Evolutionary conservation across 2,329 filamentous ascomycete species (phyloP), one percentile per base, ranked within the genome.

Genomic region (Lithohypha guttulata): DNA sequence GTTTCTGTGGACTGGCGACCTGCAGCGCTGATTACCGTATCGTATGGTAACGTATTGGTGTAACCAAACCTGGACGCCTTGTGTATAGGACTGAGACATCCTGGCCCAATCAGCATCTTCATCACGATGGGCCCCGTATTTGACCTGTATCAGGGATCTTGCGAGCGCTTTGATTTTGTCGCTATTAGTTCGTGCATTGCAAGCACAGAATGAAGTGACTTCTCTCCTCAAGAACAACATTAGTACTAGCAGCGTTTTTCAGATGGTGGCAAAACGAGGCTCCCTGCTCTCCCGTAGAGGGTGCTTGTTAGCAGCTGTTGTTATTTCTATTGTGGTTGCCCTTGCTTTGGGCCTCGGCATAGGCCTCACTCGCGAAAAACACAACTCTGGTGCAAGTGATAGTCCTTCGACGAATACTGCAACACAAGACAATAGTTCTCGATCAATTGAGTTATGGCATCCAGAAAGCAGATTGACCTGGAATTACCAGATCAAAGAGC

Each of bases 261-360:
- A 25, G 7, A 25, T 25, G 23, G 7, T 25, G 23, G 7, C 7
- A 25, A 7, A 25, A n/a, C 23, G 7, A 8, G n/a, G n/a, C 7
- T 25, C 23, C 7, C n/a, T 7, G 28, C 14, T 14, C 7, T 8
- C 8, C 8, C n/a, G 11, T 18, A 27, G 20, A 18, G n/a, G 28
- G 15, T 25, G 6, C 11, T 6, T 27, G 7, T 9, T 14, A 14
- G 21, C n/a, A 27, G 22, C 9, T 14, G 22, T 39, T 9, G 21
- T 7, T 13, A 30, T 40, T 31, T 29, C 59, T 2, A n/a, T 54
- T n/a, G 52, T 66, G 32, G 44, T 75, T 26, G 68, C 55, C 0
- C 55, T 77, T 6, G 69, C 62, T 0, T 55, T 79, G 13, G 75
- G 74, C 2, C 59, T 79, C 2, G 73, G 73, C 2, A 56, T 79